Percentiles rank a stretch among this genome's conserved stretches.
These are phyloP conservation scores for Boechera divaricarpa DNA, from an alignment of 345 rosid genomes.

Conservation along the genomic window DNA sequence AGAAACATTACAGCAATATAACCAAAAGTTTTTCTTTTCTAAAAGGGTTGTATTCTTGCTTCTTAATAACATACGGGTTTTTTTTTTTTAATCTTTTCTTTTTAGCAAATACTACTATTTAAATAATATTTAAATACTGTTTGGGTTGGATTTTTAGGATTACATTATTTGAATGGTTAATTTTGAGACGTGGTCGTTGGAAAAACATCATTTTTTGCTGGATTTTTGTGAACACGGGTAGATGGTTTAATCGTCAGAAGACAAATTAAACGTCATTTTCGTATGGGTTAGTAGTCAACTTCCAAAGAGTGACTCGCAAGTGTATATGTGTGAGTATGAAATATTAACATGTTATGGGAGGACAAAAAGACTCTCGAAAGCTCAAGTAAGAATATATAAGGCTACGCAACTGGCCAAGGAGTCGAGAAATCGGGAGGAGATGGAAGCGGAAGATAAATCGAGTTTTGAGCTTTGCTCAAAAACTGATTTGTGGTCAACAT, in stretches of 20 bases:
- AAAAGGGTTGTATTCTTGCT: too few relatives aligned
- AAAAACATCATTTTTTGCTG: too few relatives aligned
- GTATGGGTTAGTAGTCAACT: too few relatives aligned
- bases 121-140: too few relatives aligned
- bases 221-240: too few relatives aligned
- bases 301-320: neutral
- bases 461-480: neutral
- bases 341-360: neutral
- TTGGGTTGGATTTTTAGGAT: too few relatives aligned
- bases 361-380: neutral
- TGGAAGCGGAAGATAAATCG: neutral
- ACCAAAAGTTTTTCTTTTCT: too few relatives aligned
- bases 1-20: neutral
- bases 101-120: too few relatives aligned
- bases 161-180: too few relatives aligned
- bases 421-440: neutral
- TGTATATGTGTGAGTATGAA: neutral
- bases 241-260: neutral
- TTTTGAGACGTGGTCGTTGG: too few relatives aligned
- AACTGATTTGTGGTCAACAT: neutral
- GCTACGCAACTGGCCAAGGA: neutral
- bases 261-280: neutral
- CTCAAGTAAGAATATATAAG: neutral
- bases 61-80: too few relatives aligned
- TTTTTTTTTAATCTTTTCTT: too few relatives aligned